Percentiles rank a stretch among this genome's conserved stretches.
These are phyloP conservation scores for Syzygium syzygioides DNA, from an alignment of 441 rosid species.

Conservation along the genomic window DNA sequence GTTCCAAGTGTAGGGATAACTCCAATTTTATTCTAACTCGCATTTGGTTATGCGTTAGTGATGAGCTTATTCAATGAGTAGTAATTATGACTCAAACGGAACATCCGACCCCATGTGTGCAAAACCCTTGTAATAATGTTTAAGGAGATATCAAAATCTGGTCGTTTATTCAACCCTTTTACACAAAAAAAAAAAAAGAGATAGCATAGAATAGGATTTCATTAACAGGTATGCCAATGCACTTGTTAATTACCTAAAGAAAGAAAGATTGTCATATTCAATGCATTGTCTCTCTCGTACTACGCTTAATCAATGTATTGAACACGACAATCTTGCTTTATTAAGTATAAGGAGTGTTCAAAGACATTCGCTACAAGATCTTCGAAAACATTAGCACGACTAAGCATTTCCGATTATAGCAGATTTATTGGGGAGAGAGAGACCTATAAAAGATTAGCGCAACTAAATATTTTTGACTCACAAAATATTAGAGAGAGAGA, in stretches of 20 bases:
- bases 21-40: neutral
- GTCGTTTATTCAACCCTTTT: neutral
- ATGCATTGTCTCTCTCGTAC: neutral
- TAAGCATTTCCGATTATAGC: neutral
- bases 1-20: neutral
- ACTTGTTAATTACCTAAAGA: neutral
- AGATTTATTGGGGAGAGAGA: too few relatives aligned
- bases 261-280: neutral
- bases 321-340: neutral
- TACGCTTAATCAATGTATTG: neutral
- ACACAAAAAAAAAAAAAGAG: neutral
- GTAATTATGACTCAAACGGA: neutral
- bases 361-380: neutral
- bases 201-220: too few relatives aligned
- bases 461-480: neutral
- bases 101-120: fast-evolving
- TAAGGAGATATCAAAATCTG: neutral
- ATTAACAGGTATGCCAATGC: neutral
- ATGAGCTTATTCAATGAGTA: neutral
- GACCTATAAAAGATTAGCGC: neutral
- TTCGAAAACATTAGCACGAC: neutral
- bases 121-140: neutral
- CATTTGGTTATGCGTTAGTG: neutral
- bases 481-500: too few relatives aligned
- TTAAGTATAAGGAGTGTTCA: too few relatives aligned